These are phyloP conservation scores for Neurospora tetrasperma DNA, from an alignment of 495 filamentous ascomycete species.

Conservation along the genomic window DNA sequence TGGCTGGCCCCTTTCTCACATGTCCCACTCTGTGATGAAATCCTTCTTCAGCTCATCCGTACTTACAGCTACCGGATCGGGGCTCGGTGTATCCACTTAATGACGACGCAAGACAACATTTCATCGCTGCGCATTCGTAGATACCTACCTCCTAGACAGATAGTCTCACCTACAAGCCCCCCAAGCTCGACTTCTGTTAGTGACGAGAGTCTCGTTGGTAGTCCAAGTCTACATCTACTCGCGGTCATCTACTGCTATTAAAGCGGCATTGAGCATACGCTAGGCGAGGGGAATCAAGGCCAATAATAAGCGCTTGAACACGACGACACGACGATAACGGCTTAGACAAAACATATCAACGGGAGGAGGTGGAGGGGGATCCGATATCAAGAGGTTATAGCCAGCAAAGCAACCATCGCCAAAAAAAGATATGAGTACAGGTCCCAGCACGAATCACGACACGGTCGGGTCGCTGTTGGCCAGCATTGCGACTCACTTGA, in stretches of 20 bases:
- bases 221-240: background rate
- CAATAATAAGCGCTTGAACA: background rate
- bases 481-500: constrained; percentile 34
- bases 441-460: constrained; percentile 17
- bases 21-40: background rate
- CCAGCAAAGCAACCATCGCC: background rate
- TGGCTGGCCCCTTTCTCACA: background rate
- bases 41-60: background rate
- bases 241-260: background rate
- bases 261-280: background rate
- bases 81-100: background rate
- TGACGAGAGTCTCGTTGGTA: background rate
- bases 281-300: background rate
- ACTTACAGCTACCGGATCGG: background rate
- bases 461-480: constrained; percentile 40
- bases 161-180: background rate
- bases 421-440: constrained; percentile 5
- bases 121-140: background rate
- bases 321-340: background rate
- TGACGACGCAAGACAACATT: background rate
- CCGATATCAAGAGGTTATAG: constrained; percentile 8
- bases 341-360: background rate
- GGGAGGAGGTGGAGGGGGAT: background rate
- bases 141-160: background rate
- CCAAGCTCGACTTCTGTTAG: background rate